Evolutionary conservation across 2,329 filamentous ascomycete genomes (phyloP).

Genomic region (Aureobasidium sp.): DNA sequence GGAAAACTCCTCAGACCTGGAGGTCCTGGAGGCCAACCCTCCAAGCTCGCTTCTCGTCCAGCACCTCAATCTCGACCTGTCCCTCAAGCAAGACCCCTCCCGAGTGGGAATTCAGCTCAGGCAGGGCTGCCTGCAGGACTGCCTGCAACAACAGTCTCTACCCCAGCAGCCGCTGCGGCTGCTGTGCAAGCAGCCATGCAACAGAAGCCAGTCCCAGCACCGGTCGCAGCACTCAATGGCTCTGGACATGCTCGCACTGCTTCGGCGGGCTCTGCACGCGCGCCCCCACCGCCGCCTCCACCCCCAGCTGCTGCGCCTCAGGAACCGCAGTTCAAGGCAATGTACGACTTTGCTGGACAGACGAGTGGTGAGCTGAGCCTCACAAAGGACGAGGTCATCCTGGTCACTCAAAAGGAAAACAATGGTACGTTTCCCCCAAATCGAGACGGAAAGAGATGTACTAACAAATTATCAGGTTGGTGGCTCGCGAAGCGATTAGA

Average conservation of each 20-base stretch:
- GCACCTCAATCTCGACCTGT: constrained; percentile 38
- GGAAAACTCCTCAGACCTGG: constrained; percentile 89
- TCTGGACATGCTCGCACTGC: constrained; percentile 33
- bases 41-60: constrained; percentile 56
- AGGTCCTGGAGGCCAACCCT: constrained; percentile 73
- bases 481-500: constrained; percentile 77
- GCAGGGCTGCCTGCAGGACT: constrained; percentile 8
- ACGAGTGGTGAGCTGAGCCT: constrained; percentile 80
- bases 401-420: constrained; percentile 87
- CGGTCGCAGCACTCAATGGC: constrained; percentile 48
- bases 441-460: neutral
- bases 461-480: constrained; percentile 55
- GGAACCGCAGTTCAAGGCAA: constrained; percentile 77
- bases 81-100: constrained; percentile 38
- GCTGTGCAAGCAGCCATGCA: constrained; percentile 29
- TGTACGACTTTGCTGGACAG: constrained; percentile 87
- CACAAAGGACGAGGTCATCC: constrained; percentile 69
- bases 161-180: constrained; percentile 45
- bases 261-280: constrained; percentile 40
- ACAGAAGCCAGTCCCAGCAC: constrained; percentile 33
- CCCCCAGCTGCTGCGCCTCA: constrained; percentile 52
- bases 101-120: constrained; percentile 20
- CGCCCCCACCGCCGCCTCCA: constrained; percentile 57
- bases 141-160: constrained; percentile 23
- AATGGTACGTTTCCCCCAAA: constrained; percentile 61